Evolutionary conservation across 2,329 filamentous ascomycete species (phyloP).

Genomic region (Colletotrichum sojae): DNA sequence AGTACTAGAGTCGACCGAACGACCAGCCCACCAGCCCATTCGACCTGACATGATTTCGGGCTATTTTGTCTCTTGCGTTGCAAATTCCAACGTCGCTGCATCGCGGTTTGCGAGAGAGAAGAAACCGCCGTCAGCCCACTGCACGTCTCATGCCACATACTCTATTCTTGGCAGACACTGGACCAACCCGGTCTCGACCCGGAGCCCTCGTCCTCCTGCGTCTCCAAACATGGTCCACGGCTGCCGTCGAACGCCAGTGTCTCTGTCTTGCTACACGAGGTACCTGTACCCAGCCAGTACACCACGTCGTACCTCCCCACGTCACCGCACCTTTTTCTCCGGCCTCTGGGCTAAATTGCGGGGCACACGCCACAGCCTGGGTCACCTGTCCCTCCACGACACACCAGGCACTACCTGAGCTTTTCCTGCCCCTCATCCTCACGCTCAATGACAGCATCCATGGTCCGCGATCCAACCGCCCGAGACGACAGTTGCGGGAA

Average conservation of each 20-base stretch:
- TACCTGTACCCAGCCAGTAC: slow-evolving; percentile 25
- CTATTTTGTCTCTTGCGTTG: background rate
- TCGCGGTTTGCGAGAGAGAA: slow-evolving; percentile 18
- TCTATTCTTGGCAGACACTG: slow-evolving; percentile 26
- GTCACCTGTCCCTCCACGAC: slow-evolving; percentile 36
- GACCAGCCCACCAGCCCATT: no score
- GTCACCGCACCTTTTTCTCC: slow-evolving; percentile 40
- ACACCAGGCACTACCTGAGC: slow-evolving; percentile 4
- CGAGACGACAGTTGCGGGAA: slow-evolving; percentile 11
- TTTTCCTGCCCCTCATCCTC: slow-evolving; percentile 34
- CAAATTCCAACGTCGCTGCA: background rate
- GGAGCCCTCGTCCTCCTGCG: slow-evolving; percentile 14
- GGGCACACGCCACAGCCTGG: slow-evolving; percentile 32
- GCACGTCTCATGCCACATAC: slow-evolving; percentile 26
- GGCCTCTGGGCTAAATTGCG: slow-evolving; percentile 35
- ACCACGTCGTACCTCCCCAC: slow-evolving; percentile 15
- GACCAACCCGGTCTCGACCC: slow-evolving; percentile 8
- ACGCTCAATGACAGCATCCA: slow-evolving; percentile 33
- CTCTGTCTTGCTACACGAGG: slow-evolving; percentile 27
- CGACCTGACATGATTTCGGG: background rate
- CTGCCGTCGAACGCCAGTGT: slow-evolving; percentile 15
- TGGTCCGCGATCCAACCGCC: slow-evolving; percentile 22
- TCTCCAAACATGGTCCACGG: slow-evolving; percentile 8
- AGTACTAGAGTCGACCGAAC: no score
- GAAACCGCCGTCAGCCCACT: slow-evolving; percentile 23